A percentile compares a stretch with the other conserved stretches of the same genome.
Conservation (phyloP, 148 eudicot species). For the Cornus suecica region DNA sequence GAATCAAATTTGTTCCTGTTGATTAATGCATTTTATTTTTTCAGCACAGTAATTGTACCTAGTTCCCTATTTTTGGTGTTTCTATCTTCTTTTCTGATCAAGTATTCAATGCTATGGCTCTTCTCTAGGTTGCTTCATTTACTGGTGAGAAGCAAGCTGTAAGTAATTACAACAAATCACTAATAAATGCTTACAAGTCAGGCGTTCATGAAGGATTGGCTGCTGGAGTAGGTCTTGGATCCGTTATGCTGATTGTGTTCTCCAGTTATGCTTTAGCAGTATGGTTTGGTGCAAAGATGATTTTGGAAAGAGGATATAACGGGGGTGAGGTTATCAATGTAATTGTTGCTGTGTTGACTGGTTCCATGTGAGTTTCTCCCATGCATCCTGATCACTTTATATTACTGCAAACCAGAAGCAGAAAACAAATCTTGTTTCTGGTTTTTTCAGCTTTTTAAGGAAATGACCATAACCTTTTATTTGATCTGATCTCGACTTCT, state of each 20-base stretch:
- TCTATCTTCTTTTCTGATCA: too few species aligned
- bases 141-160: constrained; percentile 64
- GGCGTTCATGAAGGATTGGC: constrained; percentile 49
- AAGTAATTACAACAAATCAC: constrained; percentile 37
- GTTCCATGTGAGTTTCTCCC: constrained; percentile 48
- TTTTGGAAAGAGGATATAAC: constrained; percentile 42
- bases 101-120: too few species aligned
- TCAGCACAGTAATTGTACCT: too few species aligned
- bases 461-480: background rate
- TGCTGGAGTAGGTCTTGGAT: constrained; percentile 51
- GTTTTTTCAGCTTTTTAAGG: background rate
- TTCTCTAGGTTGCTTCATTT: constrained; percentile 69
- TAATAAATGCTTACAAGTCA: constrained; percentile 41
- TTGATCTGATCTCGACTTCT: background rate
- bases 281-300: constrained; percentile 69
- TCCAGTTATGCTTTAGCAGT: constrained; percentile 51
- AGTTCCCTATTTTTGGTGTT: too few species aligned
- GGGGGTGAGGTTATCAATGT: constrained; percentile 58
- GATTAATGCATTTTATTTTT: background rate
- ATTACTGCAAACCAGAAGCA: background rate
- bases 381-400: background rate
- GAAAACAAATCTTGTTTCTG: background rate
- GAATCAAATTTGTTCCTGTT: background rate
- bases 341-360: constrained; percentile 50
- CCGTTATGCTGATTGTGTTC: constrained; percentile 32